Evolutionary conservation across 1,284 basidiomycete species (phyloP).

Genomic region (Ceratobasidium sp.): DNA sequence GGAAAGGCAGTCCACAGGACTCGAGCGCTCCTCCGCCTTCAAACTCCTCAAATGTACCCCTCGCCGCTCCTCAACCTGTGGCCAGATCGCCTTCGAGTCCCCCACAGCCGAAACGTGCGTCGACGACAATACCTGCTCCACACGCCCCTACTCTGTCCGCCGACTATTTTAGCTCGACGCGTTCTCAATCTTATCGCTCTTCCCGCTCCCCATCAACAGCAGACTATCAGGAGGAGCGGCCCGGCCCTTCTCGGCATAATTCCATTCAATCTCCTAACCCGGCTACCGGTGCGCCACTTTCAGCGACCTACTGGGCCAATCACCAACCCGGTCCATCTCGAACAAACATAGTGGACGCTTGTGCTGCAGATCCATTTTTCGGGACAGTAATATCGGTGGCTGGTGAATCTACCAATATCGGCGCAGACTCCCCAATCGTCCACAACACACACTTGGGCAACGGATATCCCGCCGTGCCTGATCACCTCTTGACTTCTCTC

Average conservation of each 20-base stretch:
- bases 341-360: constrained; percentile 45
- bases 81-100: constrained; percentile 32
- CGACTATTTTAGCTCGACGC: constrained; percentile 32
- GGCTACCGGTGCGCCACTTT: neutral
- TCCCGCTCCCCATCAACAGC: constrained; percentile 2
- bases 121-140: constrained; percentile 3
- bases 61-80: neutral
- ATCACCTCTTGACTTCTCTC: constrained; percentile 21
- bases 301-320: constrained; percentile 45
- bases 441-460: constrained; percentile 16
- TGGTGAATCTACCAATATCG: neutral
- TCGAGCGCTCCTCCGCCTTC: neutral
- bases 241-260: neutral
- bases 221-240: neutral
- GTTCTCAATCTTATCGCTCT: neutral
- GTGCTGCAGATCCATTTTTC: neutral
- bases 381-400: constrained; percentile 8
- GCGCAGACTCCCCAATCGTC: neutral
- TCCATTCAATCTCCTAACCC: constrained; percentile 2
- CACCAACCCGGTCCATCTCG: neutral
- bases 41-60: neutral
- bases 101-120: constrained; percentile 45
- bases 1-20: constrained; percentile 47
- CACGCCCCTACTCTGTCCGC: neutral
- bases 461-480: constrained; percentile 22